phyloP scores from a whole-genome alignment of 2,329 filamentous ascomycete genomes.

The Aspergillus texensis region DNA sequence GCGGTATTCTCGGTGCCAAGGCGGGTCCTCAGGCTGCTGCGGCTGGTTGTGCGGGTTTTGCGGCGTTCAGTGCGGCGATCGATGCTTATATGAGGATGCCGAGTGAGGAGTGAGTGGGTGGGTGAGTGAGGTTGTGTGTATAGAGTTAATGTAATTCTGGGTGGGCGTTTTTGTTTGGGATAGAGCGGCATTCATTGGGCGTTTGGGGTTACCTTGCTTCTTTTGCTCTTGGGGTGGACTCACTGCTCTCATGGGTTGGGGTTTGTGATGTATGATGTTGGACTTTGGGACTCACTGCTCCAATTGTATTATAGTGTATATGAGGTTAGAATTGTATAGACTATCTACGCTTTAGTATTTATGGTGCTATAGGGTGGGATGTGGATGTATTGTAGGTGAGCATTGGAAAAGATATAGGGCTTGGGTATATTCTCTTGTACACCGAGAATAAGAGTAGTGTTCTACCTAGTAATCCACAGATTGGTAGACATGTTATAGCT shows the following conservation, averaged over 20 bases:
- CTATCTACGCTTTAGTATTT: not conserved
- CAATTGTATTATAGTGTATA: not conserved
- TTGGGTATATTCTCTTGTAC: too few species aligned
- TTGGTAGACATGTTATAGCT: too few species aligned
- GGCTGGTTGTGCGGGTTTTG: slow-evolving; percentile 89
- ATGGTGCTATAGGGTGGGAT: not conserved
- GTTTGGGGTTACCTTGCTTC: not conserved
- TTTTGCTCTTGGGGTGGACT: not conserved
- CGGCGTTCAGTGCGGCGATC: slow-evolving; percentile 88
- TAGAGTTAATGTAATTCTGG: not conserved
- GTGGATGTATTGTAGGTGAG: not conserved
- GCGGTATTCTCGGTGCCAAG: slow-evolving; percentile 81
- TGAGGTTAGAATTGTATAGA: not conserved
- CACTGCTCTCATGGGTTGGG: not conserved
- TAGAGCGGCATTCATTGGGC: slow-evolving; percentile 2
- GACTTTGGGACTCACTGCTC: not conserved
- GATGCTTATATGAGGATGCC: slow-evolving; percentile 88
- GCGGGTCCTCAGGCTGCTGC: slow-evolving; percentile 87
- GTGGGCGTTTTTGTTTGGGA: not conserved
- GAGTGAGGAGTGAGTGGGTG: slow-evolving; percentile 33
- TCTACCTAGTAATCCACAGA: too few species aligned
- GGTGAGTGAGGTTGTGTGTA: not conserved
- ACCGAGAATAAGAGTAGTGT: too few species aligned
- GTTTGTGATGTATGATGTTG: not conserved
- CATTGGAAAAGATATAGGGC: not conserved